Percentiles rank a stretch among this genome's conserved stretches.
Evolutionary conservation across 1,284 basidiomycete genomes (phyloP).

Genomic region (Ustilago shanxiensis): DNA sequence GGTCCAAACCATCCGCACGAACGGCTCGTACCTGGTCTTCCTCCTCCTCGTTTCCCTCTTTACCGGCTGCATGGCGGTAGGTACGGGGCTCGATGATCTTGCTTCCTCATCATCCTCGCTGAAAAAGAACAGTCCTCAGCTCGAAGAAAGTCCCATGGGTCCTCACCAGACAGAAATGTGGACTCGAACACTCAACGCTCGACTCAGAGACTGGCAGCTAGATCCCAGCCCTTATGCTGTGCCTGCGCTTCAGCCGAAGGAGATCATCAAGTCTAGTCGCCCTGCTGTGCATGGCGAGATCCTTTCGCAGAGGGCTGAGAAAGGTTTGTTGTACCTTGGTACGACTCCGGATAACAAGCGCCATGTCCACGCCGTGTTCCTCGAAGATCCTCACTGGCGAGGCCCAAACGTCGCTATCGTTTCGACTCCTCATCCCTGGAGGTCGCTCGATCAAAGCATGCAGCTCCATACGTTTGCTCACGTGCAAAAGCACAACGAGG

Average conservation of each 20-base stretch:
- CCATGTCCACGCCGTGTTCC: slow-evolving; percentile 11
- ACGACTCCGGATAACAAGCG: not conserved
- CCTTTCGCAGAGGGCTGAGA: not conserved
- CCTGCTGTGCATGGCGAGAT: slow-evolving; percentile 8
- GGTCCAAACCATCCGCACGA: too few relatives aligned
- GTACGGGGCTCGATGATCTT: not conserved
- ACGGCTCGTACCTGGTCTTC: not conserved
- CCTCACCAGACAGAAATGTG: not conserved
- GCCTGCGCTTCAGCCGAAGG: not conserved
- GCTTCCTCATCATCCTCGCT: not conserved
- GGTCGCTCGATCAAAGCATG: not conserved
- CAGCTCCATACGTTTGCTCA: slow-evolving; percentile 16
- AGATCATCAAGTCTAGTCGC: not conserved
- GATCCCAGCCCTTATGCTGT: not conserved
- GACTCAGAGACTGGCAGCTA: not conserved
- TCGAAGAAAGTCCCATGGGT: not conserved
- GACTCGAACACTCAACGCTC: not conserved
- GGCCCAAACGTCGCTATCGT: slow-evolving; percentile 12
- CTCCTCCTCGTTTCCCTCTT: not conserved
- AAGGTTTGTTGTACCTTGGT: not conserved
- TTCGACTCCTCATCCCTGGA: slow-evolving; percentile 16
- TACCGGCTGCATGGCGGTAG: not conserved
- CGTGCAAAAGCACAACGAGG: not conserved
- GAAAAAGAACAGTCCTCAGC: not conserved
- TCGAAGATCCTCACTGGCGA: not conserved